Conservation (phyloP, 805 yeast species). For the Nakazawaea ambrosiae region DNA sequence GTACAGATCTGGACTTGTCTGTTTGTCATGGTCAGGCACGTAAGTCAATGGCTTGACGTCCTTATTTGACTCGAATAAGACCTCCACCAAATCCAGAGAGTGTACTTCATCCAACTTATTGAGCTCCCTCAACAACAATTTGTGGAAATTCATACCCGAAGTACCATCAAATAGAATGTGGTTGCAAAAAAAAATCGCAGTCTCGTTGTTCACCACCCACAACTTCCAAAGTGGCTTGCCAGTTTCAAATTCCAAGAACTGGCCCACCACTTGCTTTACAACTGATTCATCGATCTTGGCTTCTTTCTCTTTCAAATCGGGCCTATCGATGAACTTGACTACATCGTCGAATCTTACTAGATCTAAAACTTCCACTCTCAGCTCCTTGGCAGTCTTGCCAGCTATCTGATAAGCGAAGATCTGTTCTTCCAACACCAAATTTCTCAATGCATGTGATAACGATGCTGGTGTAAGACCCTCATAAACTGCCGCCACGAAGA, state of each 20-base stretch:
- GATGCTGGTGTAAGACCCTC: neutral
- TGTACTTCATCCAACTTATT: conserved; percentile 6
- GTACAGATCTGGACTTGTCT: neutral
- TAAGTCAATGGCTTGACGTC: no score
- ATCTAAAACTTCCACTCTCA: neutral
- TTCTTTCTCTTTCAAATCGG: neutral
- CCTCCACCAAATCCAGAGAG: no score
- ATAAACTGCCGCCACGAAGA: conserved; percentile 8
- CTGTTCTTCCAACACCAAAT: conserved; percentile 12
- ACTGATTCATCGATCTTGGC: neutral
- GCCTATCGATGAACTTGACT: conserved; percentile 1
- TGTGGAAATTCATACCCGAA: conserved; percentile 24
- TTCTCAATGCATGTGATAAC: conserved; percentile 12
- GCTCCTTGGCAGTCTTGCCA: neutral
- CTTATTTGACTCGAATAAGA: no score
- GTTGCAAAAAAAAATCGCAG: conserved; percentile 19
- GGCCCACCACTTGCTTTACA: neutral
- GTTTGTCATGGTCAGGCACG: neutral
- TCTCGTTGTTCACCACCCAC: conserved; percentile 12
- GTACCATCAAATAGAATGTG: conserved; percentile 28
- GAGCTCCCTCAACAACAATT: conserved; percentile 17
- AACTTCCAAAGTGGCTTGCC: conserved; percentile 18
- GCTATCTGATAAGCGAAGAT: neutral
- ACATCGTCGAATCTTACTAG: conserved; percentile 2
- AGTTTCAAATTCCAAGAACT: neutral